Base-by-base conservation (phyloP, 2,329 filamentous ascomycete genomes). In the Xenosphaeropsis pyriputrescens region DNA sequence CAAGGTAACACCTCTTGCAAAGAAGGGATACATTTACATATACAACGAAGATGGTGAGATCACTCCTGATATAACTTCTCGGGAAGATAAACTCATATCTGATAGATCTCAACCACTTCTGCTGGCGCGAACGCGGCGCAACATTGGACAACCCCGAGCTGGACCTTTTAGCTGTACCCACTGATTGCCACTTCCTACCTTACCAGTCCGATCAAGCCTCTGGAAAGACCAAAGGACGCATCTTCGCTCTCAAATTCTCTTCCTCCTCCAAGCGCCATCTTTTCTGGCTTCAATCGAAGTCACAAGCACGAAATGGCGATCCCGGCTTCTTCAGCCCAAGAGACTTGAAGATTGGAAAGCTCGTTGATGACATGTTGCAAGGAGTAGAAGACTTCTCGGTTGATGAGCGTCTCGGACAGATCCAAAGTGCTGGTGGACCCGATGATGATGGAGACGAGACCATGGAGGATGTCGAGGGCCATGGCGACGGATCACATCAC, bases 201-300 rank as follows among this genome's bases (percentile, higher is more conserved):
- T 91, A 93, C 62, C 72, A 83, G 45, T 64, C 68, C 13, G 66
- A 70, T 37, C 68, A 75, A 46, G 64, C 69, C 1, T 64, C 68
- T 13, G 63, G 72, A 40, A 75, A 83, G 53, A 79, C 80, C 34
- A 86, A 93, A 55, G 93, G 88, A 47, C 85, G 91, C 51, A 79
- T 98, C 57, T 95, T 88, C 57, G 79, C 83, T 41, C 76, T 98
- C 53, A 95, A 93, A 60, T 98, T 98, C 64, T 74, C 72, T 19
- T 95, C 88, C 11, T 94, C 85, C 45, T 91, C 86, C 41, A 79
- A 93, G 60, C 78, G 88, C 52, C 72, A 96, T 61, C 70, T 95
- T 42, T 98, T 96, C 67, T 98, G 89, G 88, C 67, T 98, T 54
- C 91, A 98, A 62, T 91, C 85, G 19, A 88, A 88, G 61, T 72